Conservation (phyloP, 768 basidiomycete genomes). For the Pulveroboletus frians region DNA sequence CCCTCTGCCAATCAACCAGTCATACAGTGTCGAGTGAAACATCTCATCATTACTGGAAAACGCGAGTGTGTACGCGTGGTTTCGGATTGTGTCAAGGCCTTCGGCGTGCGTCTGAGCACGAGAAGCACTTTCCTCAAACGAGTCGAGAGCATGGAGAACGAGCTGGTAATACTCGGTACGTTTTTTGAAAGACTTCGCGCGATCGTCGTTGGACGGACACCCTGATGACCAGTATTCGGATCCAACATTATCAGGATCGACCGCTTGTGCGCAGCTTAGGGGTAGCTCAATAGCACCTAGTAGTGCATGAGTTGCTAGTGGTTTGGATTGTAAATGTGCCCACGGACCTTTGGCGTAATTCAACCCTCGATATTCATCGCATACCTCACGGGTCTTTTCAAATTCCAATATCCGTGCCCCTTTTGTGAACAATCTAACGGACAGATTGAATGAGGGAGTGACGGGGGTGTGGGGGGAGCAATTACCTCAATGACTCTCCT, state of each 20-base stretch:
- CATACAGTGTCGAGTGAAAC: slow-evolving; percentile 92
- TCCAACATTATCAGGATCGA: slow-evolving; percentile 72
- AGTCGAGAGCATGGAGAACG: slow-evolving; percentile 73
- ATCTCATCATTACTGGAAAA: slow-evolving; percentile 83
- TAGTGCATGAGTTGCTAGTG: background rate
- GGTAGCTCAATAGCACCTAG: slow-evolving; percentile 83
- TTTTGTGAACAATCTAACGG: slow-evolving; percentile 74
- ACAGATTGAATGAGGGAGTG: slow-evolving; percentile 2
- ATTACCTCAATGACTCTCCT: slow-evolving; percentile 80
- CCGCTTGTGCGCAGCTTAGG: slow-evolving; percentile 70
- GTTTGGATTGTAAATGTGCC: background rate
- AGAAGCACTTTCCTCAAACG: slow-evolving; percentile 66
- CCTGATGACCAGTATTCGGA: slow-evolving; percentile 74
- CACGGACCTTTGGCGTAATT: slow-evolving; percentile 72
- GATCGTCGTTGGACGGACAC: slow-evolving; percentile 51
- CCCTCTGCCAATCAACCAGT: slow-evolving; percentile 81
- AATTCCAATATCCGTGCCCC: slow-evolving; percentile 81
- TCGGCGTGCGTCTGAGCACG: slow-evolving; percentile 32
- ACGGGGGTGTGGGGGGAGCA: background rate
- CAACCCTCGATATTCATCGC: slow-evolving; percentile 84
- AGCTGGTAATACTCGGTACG: slow-evolving; percentile 77
- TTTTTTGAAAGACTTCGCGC: slow-evolving; percentile 51
- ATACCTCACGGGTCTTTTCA: slow-evolving; percentile 79
- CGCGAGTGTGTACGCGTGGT: slow-evolving; percentile 82
- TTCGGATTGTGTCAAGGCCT: slow-evolving; percentile 68